Conservation (phyloP, 2,329 filamentous ascomycete genomes). For the Ascochyta fabae region DNA sequence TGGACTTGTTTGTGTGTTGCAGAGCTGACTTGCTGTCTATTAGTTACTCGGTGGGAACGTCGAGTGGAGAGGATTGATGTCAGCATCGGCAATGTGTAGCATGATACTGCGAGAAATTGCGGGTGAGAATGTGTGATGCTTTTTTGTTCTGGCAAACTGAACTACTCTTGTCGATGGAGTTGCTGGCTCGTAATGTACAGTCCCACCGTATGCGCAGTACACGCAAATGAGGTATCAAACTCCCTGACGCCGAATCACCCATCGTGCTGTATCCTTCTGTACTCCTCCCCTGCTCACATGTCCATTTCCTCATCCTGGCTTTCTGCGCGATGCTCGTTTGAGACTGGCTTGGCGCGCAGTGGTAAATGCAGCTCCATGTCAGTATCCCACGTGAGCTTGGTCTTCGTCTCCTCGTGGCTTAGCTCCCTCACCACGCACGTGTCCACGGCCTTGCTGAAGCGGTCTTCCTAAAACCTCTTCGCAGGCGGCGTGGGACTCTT, state of each 20-base stretch:
- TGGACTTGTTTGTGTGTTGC: too few species aligned
- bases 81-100: neutral
- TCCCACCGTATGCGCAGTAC: slow-evolving; percentile 16
- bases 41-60: too few species aligned
- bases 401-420: neutral
- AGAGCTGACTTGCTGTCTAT: neutral
- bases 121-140: neutral
- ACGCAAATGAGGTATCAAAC: slow-evolving; percentile 26
- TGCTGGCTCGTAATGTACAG: slow-evolving; percentile 20
- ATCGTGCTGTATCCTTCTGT: slow-evolving; percentile 1
- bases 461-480: slow-evolving; percentile 19
- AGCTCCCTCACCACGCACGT: slow-evolving; percentile 57
- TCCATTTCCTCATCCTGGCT: neutral
- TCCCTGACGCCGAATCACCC: slow-evolving; percentile 20
- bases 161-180: slow-evolving; percentile 1
- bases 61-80: too few species aligned
- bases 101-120: neutral
- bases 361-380: neutral
- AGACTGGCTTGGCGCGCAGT: neutral
- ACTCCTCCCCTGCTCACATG: neutral
- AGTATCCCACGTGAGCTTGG: neutral
- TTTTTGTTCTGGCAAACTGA: neutral
- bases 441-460: slow-evolving; percentile 55
- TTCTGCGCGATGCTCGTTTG: neutral
- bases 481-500: slow-evolving; percentile 89